These are phyloP conservation scores for Cajanus cajan DNA, from an alignment of 306 rosid genomes.

Conservation along the genomic window DNA sequence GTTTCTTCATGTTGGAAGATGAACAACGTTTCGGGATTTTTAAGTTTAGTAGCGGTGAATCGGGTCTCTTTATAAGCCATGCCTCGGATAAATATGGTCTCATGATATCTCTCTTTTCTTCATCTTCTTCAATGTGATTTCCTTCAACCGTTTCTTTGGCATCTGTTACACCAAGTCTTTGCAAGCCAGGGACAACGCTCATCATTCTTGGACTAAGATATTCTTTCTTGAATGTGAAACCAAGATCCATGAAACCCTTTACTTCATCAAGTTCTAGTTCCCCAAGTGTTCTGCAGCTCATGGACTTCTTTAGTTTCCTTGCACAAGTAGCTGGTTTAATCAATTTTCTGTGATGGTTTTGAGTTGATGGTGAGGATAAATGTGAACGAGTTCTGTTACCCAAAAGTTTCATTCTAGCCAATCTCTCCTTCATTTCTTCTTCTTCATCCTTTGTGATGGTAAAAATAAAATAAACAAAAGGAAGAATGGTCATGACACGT, in stretches of 20 bases:
- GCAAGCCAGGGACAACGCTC: constrained; percentile 73
- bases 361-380: constrained; percentile 44
- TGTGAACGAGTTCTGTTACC: constrained; percentile 35
- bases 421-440: constrained; percentile 33
- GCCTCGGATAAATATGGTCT: constrained; percentile 90
- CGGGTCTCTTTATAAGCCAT: constrained; percentile 72
- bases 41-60: constrained; percentile 60
- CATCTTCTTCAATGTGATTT: constrained; percentile 15
- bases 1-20: constrained; percentile 69
- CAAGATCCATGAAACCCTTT: constrained; percentile 84
- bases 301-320: constrained; percentile 50
- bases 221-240: constrained; percentile 67
- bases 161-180: constrained; percentile 42
- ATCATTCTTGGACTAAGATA: constrained; percentile 57
- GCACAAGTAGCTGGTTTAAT: background rate
- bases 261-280: constrained; percentile 88
- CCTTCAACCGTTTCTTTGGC: background rate
- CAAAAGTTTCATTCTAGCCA: constrained; percentile 24
- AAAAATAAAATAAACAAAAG: background rate
- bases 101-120: constrained; percentile 32
- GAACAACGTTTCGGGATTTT: constrained; percentile 56
- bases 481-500: background rate
- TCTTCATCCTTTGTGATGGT: constrained; percentile 37
- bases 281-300: constrained; percentile 63
- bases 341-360: constrained; percentile 10